Base-by-base conservation (phyloP, 176 grass and related monocot genomes). In the Phoenix roebelenii region DNA sequence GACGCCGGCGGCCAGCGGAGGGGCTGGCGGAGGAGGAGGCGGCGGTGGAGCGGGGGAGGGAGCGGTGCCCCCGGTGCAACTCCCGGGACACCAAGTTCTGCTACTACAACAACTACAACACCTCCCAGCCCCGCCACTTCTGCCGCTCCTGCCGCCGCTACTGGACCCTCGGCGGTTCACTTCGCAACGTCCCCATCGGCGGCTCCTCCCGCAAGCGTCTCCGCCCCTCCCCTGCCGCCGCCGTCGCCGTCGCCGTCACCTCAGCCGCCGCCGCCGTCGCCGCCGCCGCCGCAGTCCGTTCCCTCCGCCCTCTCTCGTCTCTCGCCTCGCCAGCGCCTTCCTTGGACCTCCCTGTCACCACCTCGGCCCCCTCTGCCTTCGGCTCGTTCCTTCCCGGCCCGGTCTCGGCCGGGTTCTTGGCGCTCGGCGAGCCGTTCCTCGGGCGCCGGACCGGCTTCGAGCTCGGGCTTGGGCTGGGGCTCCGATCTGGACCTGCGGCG, bases 371-470 rank as follows among this genome's bases (percentile, higher is more conserved):
- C 7, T 18, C 77, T 55, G 16, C 25, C 66, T 68, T 54, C 58
- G 63, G 65, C 25, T 67, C 64, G 85, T 14, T 56, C 18, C 57
- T 95, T 0, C 68, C 88, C 16, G 49, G 72, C 19, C 54, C 54
- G 54, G 35, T 12, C 35, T 39, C 35, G 35, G 35, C 35, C 73
- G 72, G 76, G 35, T 79, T 82, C 19, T 18, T 81, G 53, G 68
- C 76, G 57, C 70, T 95, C 60, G 79, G 85, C 25, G 64, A 64
- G 20, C 76, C 76, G 67, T 66, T 89, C 51, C 76, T 89, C 14
- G 76, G 78, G 5, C 73, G 84, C 1, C 77, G 84, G 50, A 59
- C 61, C 17, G 78, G 71, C 9, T 83, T 89, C 66, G 89, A 83
- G 60, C 82, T 95, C n/a, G 85, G 82, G 18, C 81, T 80, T 16